Percentiles rank a stretch among this genome's conserved stretches.
Conservation (phyloP, 106 monocot species). For the Gastrodia elata region DNA sequence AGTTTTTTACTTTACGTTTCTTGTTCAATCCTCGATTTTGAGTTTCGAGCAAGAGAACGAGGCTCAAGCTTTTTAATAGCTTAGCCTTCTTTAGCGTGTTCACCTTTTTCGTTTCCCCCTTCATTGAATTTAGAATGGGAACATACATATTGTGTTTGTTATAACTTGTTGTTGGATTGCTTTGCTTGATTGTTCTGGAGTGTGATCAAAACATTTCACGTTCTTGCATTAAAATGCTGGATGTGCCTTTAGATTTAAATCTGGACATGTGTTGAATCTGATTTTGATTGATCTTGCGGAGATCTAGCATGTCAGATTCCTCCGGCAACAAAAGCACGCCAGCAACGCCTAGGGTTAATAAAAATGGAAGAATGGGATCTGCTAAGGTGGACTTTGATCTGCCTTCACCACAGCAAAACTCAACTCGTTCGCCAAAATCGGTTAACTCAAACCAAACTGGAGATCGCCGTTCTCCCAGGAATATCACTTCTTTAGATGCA, state of each 20-base stretch:
- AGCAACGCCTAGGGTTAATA: conserved; percentile 6
- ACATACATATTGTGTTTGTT: background rate
- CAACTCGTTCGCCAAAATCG: background rate
- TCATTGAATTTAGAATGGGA: background rate
- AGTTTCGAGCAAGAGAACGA: background rate
- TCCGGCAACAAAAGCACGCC: conserved; percentile 8
- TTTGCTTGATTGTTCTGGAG: background rate
- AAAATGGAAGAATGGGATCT: conserved; percentile 3
- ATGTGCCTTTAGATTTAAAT: background rate
- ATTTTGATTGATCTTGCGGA: background rate
- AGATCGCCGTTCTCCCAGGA: conserved; percentile 19
- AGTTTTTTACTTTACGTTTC: background rate
- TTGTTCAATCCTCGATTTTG: background rate
- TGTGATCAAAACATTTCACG: background rate
- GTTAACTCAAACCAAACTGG: conserved; percentile 17
- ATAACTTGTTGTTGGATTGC: background rate
- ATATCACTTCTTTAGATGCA: conserved; percentile 28
- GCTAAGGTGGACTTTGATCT: conserved; percentile 3
- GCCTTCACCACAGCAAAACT: conserved; percentile 2
- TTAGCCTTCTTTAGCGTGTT: background rate
- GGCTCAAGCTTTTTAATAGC: background rate
- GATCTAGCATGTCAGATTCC: conserved; percentile 9
- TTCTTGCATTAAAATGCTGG: background rate
- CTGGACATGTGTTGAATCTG: background rate
- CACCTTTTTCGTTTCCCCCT: background rate